These are phyloP conservation scores for Mycena capillaripes DNA, from an alignment of 768 basidiomycete species.

Conservation along the genomic window DNA sequence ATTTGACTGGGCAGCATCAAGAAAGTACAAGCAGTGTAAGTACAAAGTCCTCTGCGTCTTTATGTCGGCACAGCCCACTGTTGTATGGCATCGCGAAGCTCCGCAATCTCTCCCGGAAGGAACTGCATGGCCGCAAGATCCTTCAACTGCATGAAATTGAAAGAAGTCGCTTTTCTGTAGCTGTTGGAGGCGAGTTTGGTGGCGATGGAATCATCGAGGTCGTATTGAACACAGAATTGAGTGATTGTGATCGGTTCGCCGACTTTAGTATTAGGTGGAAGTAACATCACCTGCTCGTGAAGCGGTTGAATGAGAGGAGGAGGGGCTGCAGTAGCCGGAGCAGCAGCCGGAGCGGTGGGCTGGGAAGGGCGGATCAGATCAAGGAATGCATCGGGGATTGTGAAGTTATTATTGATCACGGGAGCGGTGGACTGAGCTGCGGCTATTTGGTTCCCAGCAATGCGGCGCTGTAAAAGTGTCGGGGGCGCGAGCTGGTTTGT, in stretches of 20 bases:
- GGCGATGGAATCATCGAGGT: neutral
- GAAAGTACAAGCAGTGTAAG: too few species aligned
- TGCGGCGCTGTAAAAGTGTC: slow-evolving; percentile 4
- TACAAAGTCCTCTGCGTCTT: too few species aligned
- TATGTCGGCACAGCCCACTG: slow-evolving; percentile 14
- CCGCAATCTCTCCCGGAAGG: slow-evolving; percentile 14
- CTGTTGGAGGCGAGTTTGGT: neutral
- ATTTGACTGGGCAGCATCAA: too few species aligned
- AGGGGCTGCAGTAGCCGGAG: neutral
- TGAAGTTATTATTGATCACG: neutral
- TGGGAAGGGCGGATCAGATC: neutral
- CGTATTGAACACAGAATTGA: neutral
- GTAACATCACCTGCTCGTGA: neutral
- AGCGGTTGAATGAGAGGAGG: too few species aligned
- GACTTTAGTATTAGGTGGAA: neutral
- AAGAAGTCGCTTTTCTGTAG: neutral
- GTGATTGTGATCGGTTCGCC: neutral
- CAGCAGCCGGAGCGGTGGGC: neutral
- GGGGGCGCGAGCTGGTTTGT: neutral
- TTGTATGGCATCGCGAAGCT: slow-evolving; percentile 8
- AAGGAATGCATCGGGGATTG: neutral
- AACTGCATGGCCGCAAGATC: neutral
- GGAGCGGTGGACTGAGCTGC: neutral
- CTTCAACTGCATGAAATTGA: neutral
- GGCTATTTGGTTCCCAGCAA: neutral